phyloP scores from a whole-genome alignment of 441 rosid genomes.

The Syzygium malaccense region DNA sequence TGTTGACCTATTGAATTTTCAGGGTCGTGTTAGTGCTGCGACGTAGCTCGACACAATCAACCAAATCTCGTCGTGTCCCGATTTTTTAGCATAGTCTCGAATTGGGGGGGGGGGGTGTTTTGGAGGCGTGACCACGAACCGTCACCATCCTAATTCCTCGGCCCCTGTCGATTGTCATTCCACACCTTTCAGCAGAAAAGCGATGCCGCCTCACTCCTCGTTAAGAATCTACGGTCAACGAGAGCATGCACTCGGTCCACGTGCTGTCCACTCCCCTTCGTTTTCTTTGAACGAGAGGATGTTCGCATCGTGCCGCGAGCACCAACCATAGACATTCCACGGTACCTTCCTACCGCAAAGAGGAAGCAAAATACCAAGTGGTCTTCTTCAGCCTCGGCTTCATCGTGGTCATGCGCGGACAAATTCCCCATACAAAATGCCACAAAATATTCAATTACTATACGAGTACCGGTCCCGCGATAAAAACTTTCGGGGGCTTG shows the following conservation, averaged over 20 bases:
- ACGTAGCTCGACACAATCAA: not conserved
- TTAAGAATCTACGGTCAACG: too few relatives aligned
- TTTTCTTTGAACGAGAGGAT: not conserved
- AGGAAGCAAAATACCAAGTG: not conserved
- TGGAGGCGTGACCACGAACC: too few relatives aligned
- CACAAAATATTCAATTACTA: not conserved
- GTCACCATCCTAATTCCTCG: too few relatives aligned
- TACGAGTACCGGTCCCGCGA: not conserved
- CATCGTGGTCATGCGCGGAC: not conserved
- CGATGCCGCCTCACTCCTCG: too few relatives aligned
- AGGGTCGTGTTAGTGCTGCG: too few relatives aligned
- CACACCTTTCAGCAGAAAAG: too few relatives aligned
- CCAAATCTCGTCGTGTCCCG: not conserved
- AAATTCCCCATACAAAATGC: not conserved
- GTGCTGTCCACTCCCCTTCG: not conserved
- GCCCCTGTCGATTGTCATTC: too few relatives aligned
- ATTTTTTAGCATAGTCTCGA: too few relatives aligned
- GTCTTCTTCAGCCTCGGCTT: not conserved
- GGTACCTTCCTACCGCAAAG: not conserved
- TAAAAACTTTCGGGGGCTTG: not conserved
- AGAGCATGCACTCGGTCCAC: not conserved
- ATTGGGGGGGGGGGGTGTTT: too few relatives aligned
- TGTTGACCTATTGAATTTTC: not conserved
- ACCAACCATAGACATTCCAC: not conserved
- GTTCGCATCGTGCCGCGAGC: not conserved